phyloP scores from a whole-genome alignment of 2,329 filamentous ascomycete species.

The Lecanoromycetidae sp. region DNA sequence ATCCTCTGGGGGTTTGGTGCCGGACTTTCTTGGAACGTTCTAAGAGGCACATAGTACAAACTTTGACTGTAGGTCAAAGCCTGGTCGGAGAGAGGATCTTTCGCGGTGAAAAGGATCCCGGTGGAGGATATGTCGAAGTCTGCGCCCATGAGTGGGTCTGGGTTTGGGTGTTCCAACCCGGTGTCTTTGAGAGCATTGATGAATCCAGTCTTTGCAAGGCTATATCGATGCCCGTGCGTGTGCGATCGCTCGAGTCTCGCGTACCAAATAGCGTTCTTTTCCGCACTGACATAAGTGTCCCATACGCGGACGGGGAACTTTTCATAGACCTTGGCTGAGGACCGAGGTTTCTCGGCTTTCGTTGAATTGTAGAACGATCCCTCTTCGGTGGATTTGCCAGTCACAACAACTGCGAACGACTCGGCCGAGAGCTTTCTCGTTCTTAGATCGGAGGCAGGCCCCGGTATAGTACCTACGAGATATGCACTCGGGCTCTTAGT shows the following conservation, averaged over 20 bases:
- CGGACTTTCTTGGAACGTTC: not conserved
- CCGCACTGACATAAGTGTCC: not conserved
- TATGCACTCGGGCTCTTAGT: not conserved
- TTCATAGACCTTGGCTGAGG: not conserved
- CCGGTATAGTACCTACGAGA: not conserved
- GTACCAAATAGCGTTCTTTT: conserved; percentile 6
- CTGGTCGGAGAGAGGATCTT: not conserved
- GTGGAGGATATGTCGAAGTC: conserved; percentile 6
- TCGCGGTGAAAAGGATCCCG: not conserved
- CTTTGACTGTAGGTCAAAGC: not conserved
- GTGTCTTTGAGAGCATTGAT: conserved; percentile 3
- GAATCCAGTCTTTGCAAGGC: not conserved
- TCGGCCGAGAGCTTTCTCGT: not conserved
- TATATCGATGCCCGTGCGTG: not conserved
- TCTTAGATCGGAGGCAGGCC: not conserved
- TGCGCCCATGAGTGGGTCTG: not conserved
- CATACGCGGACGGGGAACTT: not conserved
- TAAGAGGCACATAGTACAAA: conserved; percentile 2
- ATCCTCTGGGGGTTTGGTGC: not conserved
- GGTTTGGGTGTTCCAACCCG: not conserved
- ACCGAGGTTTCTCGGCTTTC: not conserved
- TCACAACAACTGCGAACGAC: not conserved
- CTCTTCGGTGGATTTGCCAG: not conserved
- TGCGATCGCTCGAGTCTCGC: not conserved
- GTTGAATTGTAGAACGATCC: not conserved